phyloP scores from a whole-genome alignment of 768 basidiomycete species.

The Amanita pallidorosea region DNA sequence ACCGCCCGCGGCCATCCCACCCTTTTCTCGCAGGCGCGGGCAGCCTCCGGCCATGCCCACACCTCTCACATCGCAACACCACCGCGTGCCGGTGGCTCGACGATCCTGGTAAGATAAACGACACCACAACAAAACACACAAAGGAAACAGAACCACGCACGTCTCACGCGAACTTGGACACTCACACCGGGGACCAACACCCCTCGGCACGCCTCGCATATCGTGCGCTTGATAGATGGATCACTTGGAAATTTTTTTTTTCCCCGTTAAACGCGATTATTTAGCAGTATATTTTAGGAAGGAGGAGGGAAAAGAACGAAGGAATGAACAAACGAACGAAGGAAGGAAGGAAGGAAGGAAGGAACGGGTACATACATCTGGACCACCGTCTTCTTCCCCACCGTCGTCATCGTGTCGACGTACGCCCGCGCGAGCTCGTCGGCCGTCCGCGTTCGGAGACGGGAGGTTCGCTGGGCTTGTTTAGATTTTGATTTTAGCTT shows the following conservation, averaged over 20 bases:
- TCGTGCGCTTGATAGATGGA: slow-evolving; percentile 69
- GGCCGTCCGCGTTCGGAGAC: slow-evolving; percentile 8
- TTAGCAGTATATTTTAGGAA: no score
- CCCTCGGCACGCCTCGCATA: slow-evolving; percentile 60
- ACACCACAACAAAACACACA: no score
- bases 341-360: no score
- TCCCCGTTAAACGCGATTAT: no score
- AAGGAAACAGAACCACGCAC: no score
- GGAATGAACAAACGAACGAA: no score
- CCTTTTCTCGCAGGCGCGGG: not conserved
- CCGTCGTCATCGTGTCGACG: slow-evolving; percentile 51
- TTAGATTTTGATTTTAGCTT: not conserved
- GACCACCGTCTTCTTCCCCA: slow-evolving; percentile 69
- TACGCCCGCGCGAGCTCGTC: slow-evolving; percentile 57
- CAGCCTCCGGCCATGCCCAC: slow-evolving; percentile 16
- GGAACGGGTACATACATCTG: slow-evolving; percentile 60
- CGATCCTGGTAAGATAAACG: slow-evolving; percentile 14
- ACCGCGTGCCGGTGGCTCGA: slow-evolving; percentile 42
- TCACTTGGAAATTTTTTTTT: no score
- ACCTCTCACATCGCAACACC: slow-evolving; percentile 48
- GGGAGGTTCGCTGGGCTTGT: not conserved
- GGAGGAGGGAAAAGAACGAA: no score
- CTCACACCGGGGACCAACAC: slow-evolving; percentile 62
- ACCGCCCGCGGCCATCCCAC: not conserved
- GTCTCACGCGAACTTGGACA: slow-evolving; percentile 50